These are phyloP conservation scores for Paulownia fortunei DNA, from an alignment of 257 asterid genomes.

Conservation along the genomic window DNA sequence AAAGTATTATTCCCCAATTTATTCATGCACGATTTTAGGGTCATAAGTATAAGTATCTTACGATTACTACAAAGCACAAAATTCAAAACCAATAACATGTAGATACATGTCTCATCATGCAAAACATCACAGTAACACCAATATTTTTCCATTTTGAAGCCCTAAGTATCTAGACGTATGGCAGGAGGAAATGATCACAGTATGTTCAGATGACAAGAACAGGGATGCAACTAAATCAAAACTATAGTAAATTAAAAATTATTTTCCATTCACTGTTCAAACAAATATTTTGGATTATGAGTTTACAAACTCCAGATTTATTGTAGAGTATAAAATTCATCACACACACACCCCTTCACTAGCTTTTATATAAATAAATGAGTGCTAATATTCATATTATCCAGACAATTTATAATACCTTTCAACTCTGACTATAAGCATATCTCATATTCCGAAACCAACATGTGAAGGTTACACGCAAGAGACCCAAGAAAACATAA, in stretches of 20 bases:
- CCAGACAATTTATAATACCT: neutral
- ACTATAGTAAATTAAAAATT: neutral
- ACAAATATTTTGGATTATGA: neutral
- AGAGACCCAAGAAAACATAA: neutral
- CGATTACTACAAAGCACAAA: neutral
- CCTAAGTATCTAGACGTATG: neutral
- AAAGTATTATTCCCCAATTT: neutral
- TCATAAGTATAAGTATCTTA: neutral
- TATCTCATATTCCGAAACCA: slow-evolving; percentile 8
- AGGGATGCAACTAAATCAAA: neutral
- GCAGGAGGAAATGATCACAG: neutral
- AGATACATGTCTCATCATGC: neutral
- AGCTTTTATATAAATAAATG: neutral
- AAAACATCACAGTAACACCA: neutral
- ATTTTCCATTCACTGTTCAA: neutral
- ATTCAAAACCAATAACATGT: neutral
- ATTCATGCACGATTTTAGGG: neutral
- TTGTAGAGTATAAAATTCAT: no score
- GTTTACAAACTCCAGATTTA: no score
- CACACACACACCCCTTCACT: neutral
- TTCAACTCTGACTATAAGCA: neutral
- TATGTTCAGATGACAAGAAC: neutral
- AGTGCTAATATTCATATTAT: neutral
- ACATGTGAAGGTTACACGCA: neutral
- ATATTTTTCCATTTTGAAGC: neutral